Percentiles rank a stretch among this genome's conserved stretches.
Conservation (phyloP, 192 early-diverging fungal species). For the Rhizophlyctis rosea region DNA sequence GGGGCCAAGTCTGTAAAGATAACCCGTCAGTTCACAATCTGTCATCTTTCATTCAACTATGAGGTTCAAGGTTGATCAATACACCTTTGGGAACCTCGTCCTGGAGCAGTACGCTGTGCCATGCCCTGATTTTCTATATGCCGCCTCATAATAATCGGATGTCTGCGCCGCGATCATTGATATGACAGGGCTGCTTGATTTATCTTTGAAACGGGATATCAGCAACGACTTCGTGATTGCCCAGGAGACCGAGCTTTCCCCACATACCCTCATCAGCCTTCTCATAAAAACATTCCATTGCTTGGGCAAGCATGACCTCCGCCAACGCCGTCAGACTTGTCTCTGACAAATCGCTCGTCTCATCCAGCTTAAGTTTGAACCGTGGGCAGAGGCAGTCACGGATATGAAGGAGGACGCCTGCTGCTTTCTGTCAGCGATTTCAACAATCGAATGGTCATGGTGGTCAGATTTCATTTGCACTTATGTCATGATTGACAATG, state of each 20-base stretch:
- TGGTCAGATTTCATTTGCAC: not conserved
- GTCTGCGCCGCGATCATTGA: slow-evolving; percentile 45
- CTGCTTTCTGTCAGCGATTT: slow-evolving; percentile 51
- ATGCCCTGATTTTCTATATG: slow-evolving; percentile 22
- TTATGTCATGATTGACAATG: too few relatives aligned
- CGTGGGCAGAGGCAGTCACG: slow-evolving; percentile 43
- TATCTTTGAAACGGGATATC: slow-evolving; percentile 26
- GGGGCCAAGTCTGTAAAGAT: slow-evolving; percentile 15
- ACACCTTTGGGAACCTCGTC: slow-evolving; percentile 29
- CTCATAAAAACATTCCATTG: slow-evolving; percentile 93
- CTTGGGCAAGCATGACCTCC: slow-evolving; percentile 86
- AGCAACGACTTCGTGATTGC: slow-evolving; percentile 5
- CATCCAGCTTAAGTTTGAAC: slow-evolving; percentile 45
- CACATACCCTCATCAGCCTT: slow-evolving; percentile 59
- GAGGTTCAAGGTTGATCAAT: not conserved
- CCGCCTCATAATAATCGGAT: slow-evolving; percentile 53
- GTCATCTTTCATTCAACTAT: slow-evolving; percentile 4
- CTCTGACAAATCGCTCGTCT: slow-evolving; percentile 63
- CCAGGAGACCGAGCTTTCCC: not conserved
- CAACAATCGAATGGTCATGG: not conserved
- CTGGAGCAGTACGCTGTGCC: slow-evolving; percentile 15
- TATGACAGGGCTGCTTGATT: slow-evolving; percentile 39
- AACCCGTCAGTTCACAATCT: not conserved
- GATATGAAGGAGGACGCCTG: slow-evolving; percentile 63
- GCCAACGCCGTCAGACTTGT: slow-evolving; percentile 65